Percentiles rank a stretch among this genome's conserved stretches.
Evolutionary conservation across 345 rosid genomes (phyloP).

Genomic region (Eucalyptus decipiens): DNA sequence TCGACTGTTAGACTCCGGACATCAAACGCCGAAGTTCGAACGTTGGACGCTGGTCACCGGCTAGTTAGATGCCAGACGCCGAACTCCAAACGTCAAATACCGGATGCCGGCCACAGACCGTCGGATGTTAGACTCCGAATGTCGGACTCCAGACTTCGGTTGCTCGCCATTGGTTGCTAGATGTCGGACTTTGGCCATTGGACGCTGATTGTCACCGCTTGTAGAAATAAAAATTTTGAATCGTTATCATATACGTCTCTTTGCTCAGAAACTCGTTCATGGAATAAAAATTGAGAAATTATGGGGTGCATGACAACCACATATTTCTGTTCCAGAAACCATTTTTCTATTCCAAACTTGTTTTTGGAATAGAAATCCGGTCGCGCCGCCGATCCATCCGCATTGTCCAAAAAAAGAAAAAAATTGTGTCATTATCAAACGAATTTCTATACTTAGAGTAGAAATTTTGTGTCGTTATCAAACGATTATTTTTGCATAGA

Average conservation of each 20-base stretch:
- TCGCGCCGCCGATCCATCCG: too few species aligned
- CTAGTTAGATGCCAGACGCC: fast-evolving
- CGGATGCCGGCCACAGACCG: fast-evolving
- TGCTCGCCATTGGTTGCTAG: fast-evolving
- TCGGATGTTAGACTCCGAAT: fast-evolving
- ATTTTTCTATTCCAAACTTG: too few species aligned
- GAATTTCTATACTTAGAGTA: too few species aligned
- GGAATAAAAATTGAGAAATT: too few species aligned
- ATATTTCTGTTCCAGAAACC: too few species aligned
- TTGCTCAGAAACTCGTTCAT: fast-evolving
- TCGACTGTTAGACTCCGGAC: fast-evolving
- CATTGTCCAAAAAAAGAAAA: too few species aligned
- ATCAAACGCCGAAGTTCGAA: fast-evolving
- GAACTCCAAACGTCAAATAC: fast-evolving
- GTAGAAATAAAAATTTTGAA: fast-evolving
- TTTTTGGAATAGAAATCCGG: too few species aligned
- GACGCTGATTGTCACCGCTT: fast-evolving
- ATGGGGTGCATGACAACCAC: too few species aligned
- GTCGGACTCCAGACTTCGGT: fast-evolving
- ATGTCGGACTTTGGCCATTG: fast-evolving
- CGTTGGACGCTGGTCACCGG: fast-evolving
- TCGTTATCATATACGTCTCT: fast-evolving
- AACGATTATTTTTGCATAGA: too few species aligned
- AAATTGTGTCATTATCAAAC: too few species aligned
- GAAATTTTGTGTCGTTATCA: too few species aligned